Percentiles rank a stretch among this genome's conserved stretches.
These are phyloP conservation scores for Stylosanthes scabra DNA, from an alignment of 331 rosid species.

Conservation along the genomic window DNA sequence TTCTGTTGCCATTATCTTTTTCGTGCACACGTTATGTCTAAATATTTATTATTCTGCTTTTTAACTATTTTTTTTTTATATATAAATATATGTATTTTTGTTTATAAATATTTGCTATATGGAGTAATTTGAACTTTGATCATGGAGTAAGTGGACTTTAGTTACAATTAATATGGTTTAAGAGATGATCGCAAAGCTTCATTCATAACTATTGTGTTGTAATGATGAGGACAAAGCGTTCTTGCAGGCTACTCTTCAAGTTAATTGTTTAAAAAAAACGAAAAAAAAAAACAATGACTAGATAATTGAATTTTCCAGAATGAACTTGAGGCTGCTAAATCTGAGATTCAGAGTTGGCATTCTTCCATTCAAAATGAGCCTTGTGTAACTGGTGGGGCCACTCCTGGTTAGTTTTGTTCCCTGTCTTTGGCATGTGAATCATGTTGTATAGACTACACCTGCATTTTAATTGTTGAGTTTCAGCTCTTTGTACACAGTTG, in stretches of 20 bases:
- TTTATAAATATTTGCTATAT: too few species aligned
- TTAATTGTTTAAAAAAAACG: constrained; percentile 8
- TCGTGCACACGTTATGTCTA: not conserved
- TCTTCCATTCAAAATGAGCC: constrained; percentile 78
- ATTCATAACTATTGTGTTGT: constrained; percentile 17
- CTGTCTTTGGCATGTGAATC: too few species aligned
- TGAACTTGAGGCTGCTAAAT: constrained; percentile 79
- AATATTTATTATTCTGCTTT: too few species aligned
- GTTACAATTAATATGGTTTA: constrained; percentile 21
- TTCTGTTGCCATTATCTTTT: constrained; percentile 18
- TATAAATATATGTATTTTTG: too few species aligned
- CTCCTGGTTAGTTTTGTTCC: constrained; percentile 66
- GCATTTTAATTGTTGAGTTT: too few species aligned
- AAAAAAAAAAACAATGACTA: constrained; percentile 9
- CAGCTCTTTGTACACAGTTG: not conserved
- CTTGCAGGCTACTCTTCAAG: constrained; percentile 23
- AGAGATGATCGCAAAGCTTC: constrained; percentile 26
- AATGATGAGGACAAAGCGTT: constrained; percentile 10
- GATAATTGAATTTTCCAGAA: constrained; percentile 56
- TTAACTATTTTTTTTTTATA: too few species aligned
- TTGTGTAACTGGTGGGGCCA: constrained; percentile 66
- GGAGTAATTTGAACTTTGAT: constrained; percentile 14
- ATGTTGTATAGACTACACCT: too few species aligned
- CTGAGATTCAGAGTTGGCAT: constrained; percentile 88
- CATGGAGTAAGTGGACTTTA: constrained; percentile 7